phyloP scores from a whole-genome alignment of 148 eudicot species.

The Arbutus unedo region DNA sequence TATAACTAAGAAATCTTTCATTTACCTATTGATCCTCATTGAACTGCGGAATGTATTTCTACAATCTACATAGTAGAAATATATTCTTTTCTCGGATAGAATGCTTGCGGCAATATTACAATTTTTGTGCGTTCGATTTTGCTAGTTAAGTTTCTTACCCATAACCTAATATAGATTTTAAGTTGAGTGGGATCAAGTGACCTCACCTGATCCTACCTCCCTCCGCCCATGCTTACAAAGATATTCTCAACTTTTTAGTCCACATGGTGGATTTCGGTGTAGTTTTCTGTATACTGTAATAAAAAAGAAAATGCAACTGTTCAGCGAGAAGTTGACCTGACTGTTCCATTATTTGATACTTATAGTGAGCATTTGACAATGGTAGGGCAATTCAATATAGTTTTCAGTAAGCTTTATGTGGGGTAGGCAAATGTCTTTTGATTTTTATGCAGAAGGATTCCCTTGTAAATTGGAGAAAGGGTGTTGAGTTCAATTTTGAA shows the following conservation, averaged over 20 bases:
- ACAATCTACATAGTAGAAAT: no score
- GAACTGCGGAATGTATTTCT: no score
- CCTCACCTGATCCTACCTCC: no score
- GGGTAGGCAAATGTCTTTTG: background rate
- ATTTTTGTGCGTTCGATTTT: no score
- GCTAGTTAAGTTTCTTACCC: no score
- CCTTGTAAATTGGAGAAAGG: background rate
- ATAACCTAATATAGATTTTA: no score
- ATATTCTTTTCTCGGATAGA: no score
- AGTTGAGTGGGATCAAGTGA: no score
- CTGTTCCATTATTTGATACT: background rate
- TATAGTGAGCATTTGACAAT: background rate
- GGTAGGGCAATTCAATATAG: background rate
- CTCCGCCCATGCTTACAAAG: no score
- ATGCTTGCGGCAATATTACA: no score
- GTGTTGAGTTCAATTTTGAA: background rate
- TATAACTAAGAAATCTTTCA: no score
- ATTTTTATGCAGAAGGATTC: background rate
- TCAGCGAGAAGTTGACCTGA: background rate
- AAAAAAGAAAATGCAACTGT: background rate
- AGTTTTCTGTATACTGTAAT: background rate
- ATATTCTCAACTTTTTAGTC: background rate
- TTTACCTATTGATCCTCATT: no score
- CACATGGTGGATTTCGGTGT: background rate
- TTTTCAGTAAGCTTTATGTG: background rate